Conservation (phyloP, 768 basidiomycete genomes). For the Amanita brunnescens region DNA sequence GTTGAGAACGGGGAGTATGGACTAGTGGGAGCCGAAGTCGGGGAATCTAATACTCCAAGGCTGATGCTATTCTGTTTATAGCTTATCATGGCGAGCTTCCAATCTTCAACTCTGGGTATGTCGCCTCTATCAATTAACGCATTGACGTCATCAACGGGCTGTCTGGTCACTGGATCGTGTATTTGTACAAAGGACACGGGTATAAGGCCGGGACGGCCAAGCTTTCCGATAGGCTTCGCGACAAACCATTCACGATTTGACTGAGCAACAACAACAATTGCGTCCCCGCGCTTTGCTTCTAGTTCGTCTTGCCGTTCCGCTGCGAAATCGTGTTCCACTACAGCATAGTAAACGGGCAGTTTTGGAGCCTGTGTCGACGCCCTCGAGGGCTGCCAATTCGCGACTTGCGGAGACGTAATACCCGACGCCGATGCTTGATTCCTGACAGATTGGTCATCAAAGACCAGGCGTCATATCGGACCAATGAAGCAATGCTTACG, state of each 20-base stretch:
- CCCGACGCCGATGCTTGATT: constrained; percentile 35
- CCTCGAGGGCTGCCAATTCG: constrained; percentile 8
- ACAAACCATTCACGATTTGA: constrained; percentile 99
- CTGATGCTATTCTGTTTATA: constrained; percentile 97
- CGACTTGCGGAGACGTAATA: constrained; percentile 5
- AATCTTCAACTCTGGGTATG: constrained; percentile 95
- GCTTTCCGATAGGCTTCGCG: constrained; percentile 91
- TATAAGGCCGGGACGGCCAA: constrained; percentile 94
- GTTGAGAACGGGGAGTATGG: constrained; percentile 25
- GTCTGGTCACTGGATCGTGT: constrained; percentile 83
- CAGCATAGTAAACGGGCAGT: constrained; percentile 79
- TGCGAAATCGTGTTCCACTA: constrained; percentile 90
- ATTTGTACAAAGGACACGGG: constrained; percentile 97
- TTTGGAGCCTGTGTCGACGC: constrained; percentile 21
- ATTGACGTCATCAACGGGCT: constrained; percentile 65
- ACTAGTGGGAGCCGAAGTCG: constrained; percentile 33
- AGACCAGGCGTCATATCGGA: neutral
- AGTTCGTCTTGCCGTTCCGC: constrained; percentile 97
- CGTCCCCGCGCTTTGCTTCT: constrained; percentile 88
- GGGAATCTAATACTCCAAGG: constrained; percentile 78
- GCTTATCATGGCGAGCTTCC: constrained; percentile 91
- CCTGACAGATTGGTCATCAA: constrained; percentile 17
- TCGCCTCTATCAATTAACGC: constrained; percentile 79
- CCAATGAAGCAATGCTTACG: constrained; percentile 33
- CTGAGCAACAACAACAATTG: constrained; percentile 95